These are phyloP conservation scores for Cephalotrichum gorgonifer DNA, from an alignment of 2,329 filamentous ascomycete genomes.

Conservation along the genomic window DNA sequence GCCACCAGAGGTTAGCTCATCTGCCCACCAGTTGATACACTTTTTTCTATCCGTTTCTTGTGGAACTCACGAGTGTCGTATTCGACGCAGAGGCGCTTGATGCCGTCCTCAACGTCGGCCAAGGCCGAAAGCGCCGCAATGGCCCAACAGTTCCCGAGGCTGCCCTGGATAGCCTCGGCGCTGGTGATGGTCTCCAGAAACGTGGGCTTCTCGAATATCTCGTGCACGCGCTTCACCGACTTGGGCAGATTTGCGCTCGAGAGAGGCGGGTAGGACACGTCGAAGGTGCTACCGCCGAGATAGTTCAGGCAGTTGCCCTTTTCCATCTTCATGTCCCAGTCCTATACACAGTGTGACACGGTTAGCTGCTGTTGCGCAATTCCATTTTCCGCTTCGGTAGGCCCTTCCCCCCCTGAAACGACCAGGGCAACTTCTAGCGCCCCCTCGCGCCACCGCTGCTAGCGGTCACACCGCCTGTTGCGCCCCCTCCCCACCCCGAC, in stretches of 20 bases:
- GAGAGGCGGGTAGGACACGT: constrained; percentile 35
- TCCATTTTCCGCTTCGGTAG: too few relatives aligned
- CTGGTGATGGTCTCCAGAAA: constrained; percentile 58
- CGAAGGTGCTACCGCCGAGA: constrained; percentile 39
- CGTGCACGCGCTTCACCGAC: constrained; percentile 64
- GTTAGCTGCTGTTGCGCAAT: too few relatives aligned
- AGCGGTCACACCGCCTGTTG: constrained; percentile 1
- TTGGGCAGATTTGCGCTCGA: constrained; percentile 49
- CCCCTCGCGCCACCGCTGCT: not conserved
- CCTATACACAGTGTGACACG: constrained; percentile 23
- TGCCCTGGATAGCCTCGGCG: constrained; percentile 68
- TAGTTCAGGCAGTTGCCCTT: constrained; percentile 45
- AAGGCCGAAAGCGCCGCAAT: constrained; percentile 70
- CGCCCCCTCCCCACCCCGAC: not conserved
- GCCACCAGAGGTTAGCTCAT: constrained; percentile 9
- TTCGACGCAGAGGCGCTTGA: constrained; percentile 66
- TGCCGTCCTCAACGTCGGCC: constrained; percentile 59
- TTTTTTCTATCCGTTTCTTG: not conserved
- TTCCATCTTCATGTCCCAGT: constrained; percentile 59
- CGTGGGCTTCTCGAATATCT: constrained; percentile 64
- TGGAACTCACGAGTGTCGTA: constrained; percentile 46
- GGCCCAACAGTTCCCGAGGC: constrained; percentile 74
- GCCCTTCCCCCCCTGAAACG: too few relatives aligned
- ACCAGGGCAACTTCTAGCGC: not conserved
- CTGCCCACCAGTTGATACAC: not conserved